These are phyloP conservation scores for Boletales sp. DNA, from an alignment of 768 basidiomycete genomes.

Conservation along the genomic window DNA sequence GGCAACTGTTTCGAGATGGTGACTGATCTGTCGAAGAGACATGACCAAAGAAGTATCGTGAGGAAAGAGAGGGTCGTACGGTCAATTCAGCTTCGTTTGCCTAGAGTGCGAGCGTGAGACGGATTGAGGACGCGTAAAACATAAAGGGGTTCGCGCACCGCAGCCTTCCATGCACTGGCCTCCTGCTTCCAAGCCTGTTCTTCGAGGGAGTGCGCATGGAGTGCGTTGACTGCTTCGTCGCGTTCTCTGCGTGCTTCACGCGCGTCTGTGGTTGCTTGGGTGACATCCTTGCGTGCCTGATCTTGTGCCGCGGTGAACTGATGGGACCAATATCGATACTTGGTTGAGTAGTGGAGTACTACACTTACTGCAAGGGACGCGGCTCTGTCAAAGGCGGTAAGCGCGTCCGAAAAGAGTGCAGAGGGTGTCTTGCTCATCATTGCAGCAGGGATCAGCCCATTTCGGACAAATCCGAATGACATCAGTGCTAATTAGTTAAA, in stretches of 20 bases:
- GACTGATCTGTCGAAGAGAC: slow-evolving; percentile 43
- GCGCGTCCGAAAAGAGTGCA: slow-evolving; percentile 38
- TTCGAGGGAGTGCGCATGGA: slow-evolving; percentile 45
- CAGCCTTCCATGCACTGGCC: slow-evolving; percentile 38
- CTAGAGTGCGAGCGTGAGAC: slow-evolving; percentile 28
- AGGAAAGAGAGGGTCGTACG: slow-evolving; percentile 33
- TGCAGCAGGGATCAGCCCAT: slow-evolving; percentile 8
- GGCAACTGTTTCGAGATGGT: slow-evolving; percentile 57
- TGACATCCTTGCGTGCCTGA: slow-evolving; percentile 51
- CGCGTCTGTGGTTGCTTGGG: slow-evolving; percentile 43
- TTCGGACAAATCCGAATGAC: slow-evolving; percentile 10
- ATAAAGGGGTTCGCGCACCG: slow-evolving; percentile 40
- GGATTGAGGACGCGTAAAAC: slow-evolving; percentile 7
- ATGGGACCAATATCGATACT: slow-evolving; percentile 1
- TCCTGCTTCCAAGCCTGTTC: slow-evolving; percentile 47
- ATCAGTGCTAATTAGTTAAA: too few species aligned
- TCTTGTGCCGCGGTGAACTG: slow-evolving; percentile 57
- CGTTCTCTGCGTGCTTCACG: slow-evolving; percentile 49
- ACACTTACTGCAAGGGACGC: slow-evolving; percentile 38
- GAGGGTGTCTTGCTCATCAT: slow-evolving; percentile 34
- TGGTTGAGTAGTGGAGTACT: neutral
- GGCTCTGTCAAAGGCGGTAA: slow-evolving; percentile 38
- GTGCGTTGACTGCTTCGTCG: slow-evolving; percentile 43
- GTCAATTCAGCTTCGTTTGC: slow-evolving; percentile 54
- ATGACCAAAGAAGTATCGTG: neutral